Conservation (phyloP, 2,329 filamentous ascomycete genomes). For the Leptographium radiaticola region DNA sequence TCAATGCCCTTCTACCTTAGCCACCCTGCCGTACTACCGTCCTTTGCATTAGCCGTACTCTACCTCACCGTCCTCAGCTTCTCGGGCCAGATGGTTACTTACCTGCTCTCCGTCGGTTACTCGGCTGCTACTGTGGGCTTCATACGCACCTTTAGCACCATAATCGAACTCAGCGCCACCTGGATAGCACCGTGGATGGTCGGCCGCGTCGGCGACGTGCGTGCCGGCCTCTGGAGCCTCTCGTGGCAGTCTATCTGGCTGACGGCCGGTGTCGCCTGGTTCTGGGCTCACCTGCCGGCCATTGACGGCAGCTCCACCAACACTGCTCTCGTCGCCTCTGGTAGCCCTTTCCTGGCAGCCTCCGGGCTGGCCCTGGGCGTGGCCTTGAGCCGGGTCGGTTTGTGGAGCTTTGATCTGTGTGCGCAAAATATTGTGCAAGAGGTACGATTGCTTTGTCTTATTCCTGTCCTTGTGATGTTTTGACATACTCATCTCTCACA, state of each 20-base stretch:
- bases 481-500: background rate
- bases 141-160: conserved; percentile 36
- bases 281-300: conserved; percentile 18
- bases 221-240: conserved; percentile 59
- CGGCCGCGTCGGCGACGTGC: conserved; percentile 38
- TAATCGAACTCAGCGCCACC: conserved; percentile 47
- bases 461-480: background rate
- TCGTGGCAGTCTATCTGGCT: conserved; percentile 53
- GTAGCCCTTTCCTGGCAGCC: conserved; percentile 19
- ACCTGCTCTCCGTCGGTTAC: conserved; percentile 41
- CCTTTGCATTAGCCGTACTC: conserved; percentile 43
- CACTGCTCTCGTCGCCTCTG: conserved; percentile 12
- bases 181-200: conserved; percentile 45
- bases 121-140: conserved; percentile 36
- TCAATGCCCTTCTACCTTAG: conserved; percentile 31
- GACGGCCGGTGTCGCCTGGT: conserved; percentile 28
- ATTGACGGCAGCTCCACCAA: conserved; percentile 5
- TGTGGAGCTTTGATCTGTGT: conserved; percentile 50
- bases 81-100: conserved; percentile 51
- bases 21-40: conserved; percentile 46
- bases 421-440: conserved; percentile 49
- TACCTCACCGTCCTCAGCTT: conserved; percentile 50
- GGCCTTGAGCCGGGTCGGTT: conserved; percentile 43
- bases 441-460: conserved; percentile 21
- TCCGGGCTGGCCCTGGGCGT: conserved; percentile 35